Base-by-base conservation (phyloP, 2,329 filamentous ascomycete species). In the Curvularia lunata region DNA sequence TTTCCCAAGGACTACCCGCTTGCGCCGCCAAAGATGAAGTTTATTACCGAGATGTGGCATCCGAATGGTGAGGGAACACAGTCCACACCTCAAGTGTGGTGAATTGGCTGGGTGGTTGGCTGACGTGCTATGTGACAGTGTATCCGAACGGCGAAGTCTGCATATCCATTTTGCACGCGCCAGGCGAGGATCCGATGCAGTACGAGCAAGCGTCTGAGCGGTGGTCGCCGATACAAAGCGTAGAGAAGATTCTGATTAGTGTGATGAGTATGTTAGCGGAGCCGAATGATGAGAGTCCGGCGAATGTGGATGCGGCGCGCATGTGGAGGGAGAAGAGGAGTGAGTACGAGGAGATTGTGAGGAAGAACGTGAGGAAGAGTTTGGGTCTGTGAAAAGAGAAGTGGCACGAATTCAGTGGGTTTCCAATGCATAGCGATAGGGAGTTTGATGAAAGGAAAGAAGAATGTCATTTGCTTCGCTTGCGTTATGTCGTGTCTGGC, bases 101-200 rank as follows among this genome's bases (percentile, higher is more conserved):
- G 6, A 25, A 25, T 8, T 5, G 27, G 7, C 4, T 8, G 27
- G 9, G 27, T 10, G 27, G 5, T 30, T 30, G 6, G 27, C 27
- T 30, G 9, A 30, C 12, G 1, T 1, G 23, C 3, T 3, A 8
- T 23, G 41, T 16, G 4, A 45, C 64, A 86, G 86, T 99, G 75
- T 98, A 97, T 80, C 81, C 86, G 7, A 87, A 86, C 73, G 95
- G 95, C 70, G 87, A 89, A 65, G 91, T 99, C 56, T 99, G 95
- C 83, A 98, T 99, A 77, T 96, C 91, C 42, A 99, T 99, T 79
- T 84, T 99, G 41, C 95, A 99, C 77, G 91, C 94, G 12, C 94
- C 95, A 4, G 93, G 91, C 79, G 93, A 97, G 72, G 95, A 99
- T 74, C 88, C 91, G 73, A 95, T 91, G 78, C 94, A 94, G 52